A percentile compares a stretch with the other conserved stretches of the same genome.
These are phyloP conservation scores for Saraca asoca DNA, from an alignment of 331 rosid genomes.

Conservation along the genomic window DNA sequence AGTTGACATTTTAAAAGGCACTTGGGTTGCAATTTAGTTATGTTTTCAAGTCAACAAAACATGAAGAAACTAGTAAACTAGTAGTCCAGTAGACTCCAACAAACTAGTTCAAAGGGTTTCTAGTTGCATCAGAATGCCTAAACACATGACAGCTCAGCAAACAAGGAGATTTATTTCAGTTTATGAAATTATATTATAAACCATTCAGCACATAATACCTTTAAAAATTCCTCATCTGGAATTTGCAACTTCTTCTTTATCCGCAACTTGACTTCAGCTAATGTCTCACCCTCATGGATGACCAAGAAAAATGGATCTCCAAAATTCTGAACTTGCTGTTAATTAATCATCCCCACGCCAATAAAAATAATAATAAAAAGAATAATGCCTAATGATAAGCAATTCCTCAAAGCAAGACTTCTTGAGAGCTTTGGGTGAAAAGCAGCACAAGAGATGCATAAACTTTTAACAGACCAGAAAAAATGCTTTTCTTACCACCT, in stretches of 20 bases:
- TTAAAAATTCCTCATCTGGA: constrained; percentile 77
- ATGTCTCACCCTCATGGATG: constrained; percentile 74
- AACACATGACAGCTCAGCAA: neutral
- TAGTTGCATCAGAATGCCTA: constrained; percentile 3
- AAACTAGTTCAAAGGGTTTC: neutral
- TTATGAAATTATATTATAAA: neutral
- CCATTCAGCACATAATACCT: constrained; percentile 51
- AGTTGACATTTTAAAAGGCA: no score
- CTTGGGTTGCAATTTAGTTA: no score
- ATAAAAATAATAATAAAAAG: constrained; percentile 21
- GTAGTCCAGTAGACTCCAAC: constrained; percentile 10
- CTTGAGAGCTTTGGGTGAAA: neutral
- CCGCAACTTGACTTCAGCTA: constrained; percentile 81
- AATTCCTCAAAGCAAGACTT: neutral
- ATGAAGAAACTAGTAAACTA: no score
- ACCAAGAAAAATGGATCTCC: constrained; percentile 94
- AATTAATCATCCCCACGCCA: neutral
- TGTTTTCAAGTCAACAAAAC: no score
- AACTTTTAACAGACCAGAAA: neutral
- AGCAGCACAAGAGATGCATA: constrained; percentile 10
- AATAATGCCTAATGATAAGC: constrained; percentile 11
- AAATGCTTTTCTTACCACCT: constrained; percentile 46
- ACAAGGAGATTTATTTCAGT: neutral
- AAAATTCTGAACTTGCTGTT: constrained; percentile 87
- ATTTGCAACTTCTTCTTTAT: constrained; percentile 81